phyloP scores from a whole-genome alignment of 805 yeast species.

The Saturnispora ahearnii region DNA sequence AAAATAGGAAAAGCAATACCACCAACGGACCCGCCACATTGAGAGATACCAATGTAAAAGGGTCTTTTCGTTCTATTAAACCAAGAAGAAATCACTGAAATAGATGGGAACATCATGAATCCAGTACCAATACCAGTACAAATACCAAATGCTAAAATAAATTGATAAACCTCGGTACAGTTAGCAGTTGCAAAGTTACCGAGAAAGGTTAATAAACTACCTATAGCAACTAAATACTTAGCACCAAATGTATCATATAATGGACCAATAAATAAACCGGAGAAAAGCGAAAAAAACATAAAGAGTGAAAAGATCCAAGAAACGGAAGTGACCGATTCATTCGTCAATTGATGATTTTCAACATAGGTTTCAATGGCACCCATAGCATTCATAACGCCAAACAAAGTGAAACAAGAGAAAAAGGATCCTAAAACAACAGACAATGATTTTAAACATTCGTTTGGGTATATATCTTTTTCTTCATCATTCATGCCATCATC shows the following conservation, averaged over 20 bases:
- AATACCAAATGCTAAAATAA: conserved; percentile 49
- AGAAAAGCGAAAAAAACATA: conserved; percentile 38
- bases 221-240: conserved; percentile 33
- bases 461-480: conserved; percentile 32
- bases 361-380: conserved; percentile 60
- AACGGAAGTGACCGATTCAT: conserved; percentile 38
- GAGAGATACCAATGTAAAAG: conserved; percentile 40
- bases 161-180: conserved; percentile 47
- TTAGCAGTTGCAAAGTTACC: conserved; percentile 54
- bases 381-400: conserved; percentile 49
- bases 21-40: conserved; percentile 46
- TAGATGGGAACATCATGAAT: conserved; percentile 49
- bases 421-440: conserved; percentile 48
- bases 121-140: conserved; percentile 53
- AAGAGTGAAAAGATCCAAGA: conserved; percentile 63
- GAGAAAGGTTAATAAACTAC: conserved; percentile 37
- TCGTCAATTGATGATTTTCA: conserved; percentile 42
- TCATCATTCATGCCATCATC: background rate
- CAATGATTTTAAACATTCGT: conserved; percentile 53
- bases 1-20: conserved; percentile 45
- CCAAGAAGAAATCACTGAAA: conserved; percentile 60
- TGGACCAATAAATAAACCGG: conserved; percentile 34
- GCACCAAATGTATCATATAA: conserved; percentile 58
- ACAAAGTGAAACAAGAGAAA: conserved; percentile 40
- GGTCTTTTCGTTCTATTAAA: conserved; percentile 45